Evolutionary conservation across 1,139 yeast species (phyloP).

Genomic region (Suhomyces guaymorum): DNA sequence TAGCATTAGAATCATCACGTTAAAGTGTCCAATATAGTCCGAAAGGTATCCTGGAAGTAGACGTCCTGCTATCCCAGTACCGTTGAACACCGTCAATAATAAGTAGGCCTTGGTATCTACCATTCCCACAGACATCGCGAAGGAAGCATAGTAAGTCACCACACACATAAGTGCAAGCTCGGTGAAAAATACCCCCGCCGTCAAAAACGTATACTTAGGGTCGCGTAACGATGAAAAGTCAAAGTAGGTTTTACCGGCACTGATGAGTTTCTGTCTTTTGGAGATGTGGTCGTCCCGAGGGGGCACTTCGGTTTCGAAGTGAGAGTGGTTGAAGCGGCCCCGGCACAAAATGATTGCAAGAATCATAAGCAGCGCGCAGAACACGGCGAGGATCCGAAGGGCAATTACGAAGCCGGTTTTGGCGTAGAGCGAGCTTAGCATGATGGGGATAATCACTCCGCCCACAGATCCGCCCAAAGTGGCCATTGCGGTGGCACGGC

Average conservation of each 20-base stretch:
- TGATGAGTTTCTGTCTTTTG: conserved; percentile 5
- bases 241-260: conserved; percentile 20
- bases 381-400: conserved; percentile 35
- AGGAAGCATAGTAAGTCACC: conserved; percentile 46
- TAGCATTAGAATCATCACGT: conserved; percentile 41
- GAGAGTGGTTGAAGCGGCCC: no score
- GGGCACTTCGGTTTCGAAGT: no score
- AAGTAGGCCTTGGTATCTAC: conserved; percentile 38
- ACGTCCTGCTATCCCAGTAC: conserved; percentile 42
- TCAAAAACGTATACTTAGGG: conserved; percentile 29
- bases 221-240: conserved; percentile 28
- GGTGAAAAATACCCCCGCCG: conserved; percentile 42
- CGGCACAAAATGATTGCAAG: conserved; percentile 32
- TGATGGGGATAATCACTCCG: conserved; percentile 37
- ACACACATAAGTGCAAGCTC: conserved; percentile 58
- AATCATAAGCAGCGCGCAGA: conserved; percentile 32
- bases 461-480: conserved; percentile 45
- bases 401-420: conserved; percentile 40
- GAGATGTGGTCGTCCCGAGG: conserved; percentile 6
- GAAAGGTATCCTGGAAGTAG: conserved; percentile 41
- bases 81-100: conserved; percentile 42
- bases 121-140: conserved; percentile 44
- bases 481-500: conserved; percentile 38
- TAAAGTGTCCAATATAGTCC: conserved; percentile 41
- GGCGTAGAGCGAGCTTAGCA: conserved; percentile 33